Percentiles rank a stretch among this genome's conserved stretches.
phyloP scores from a whole-genome alignment of 2,329 filamentous ascomycete genomes.

The Stemphylium vesicarium region DNA sequence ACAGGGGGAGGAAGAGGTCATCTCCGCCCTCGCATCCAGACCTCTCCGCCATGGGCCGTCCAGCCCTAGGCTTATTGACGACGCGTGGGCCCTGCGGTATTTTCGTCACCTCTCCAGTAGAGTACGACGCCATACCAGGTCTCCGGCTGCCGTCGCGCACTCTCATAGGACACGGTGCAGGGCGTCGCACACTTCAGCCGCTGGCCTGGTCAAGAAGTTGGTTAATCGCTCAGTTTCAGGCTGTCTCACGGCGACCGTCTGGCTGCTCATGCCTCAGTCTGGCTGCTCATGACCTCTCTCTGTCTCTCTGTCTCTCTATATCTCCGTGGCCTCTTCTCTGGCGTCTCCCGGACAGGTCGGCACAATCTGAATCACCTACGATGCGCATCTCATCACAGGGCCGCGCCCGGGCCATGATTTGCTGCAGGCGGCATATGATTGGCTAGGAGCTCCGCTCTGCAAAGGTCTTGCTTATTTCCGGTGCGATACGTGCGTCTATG shows the following conservation, averaged over 20 bases:
- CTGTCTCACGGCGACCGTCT: not conserved
- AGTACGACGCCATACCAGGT: not conserved
- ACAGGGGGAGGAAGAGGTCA: conserved; percentile 7
- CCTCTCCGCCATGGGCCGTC: conserved; percentile 12
- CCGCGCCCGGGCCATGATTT: conserved; percentile 1
- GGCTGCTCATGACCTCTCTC: no score
- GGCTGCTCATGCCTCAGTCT: no score
- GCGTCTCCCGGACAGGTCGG: not conserved
- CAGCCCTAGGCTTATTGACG: conserved; percentile 2
- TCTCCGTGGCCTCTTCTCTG: no score
- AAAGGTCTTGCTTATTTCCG: conserved; percentile 27
- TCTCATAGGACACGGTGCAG: not conserved
- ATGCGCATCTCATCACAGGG: conserved; percentile 3
- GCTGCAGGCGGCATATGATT: conserved; percentile 17
- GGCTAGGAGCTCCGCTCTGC: conserved; percentile 26
- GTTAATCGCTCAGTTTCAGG: conserved; percentile 4
- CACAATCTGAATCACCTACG: conserved; percentile 6
- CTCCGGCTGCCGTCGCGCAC: not conserved
- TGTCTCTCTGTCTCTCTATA: no score
- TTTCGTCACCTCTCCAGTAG: conserved; percentile 13
- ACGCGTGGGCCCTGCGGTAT: conserved; percentile 23
- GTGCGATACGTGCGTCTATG: conserved; percentile 3
- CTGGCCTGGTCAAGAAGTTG: not conserved
- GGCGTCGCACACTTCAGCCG: not conserved
- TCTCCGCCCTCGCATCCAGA: conserved; percentile 14